phyloP scores from a whole-genome alignment of 192 early-diverging fungal genomes.

The Linnemannia zychae region DNA sequence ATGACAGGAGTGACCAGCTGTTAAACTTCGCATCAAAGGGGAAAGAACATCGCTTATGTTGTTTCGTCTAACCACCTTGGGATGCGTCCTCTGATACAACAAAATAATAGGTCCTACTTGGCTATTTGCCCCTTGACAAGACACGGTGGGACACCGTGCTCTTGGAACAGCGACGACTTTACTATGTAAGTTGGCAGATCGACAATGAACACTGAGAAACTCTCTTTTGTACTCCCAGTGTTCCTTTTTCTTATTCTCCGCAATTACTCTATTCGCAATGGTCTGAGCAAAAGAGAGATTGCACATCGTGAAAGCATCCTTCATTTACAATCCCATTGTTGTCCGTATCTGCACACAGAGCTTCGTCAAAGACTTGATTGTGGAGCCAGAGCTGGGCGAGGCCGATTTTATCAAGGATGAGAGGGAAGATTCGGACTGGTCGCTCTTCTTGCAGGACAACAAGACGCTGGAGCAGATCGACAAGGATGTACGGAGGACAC shows the following conservation, averaged over 20 bases:
- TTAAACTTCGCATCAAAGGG: neutral
- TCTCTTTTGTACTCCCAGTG: neutral
- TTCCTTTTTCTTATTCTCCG: neutral
- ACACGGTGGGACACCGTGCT: constrained; percentile 67
- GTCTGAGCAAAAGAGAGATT: neutral
- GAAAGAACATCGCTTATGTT: neutral
- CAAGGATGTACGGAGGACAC: constrained; percentile 80
- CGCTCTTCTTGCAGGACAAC: constrained; percentile 72
- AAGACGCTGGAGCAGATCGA: constrained; percentile 78
- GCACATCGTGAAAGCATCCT: neutral
- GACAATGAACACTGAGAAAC: neutral
- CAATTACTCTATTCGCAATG: neutral
- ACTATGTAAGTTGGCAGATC: constrained; percentile 65
- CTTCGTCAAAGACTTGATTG: constrained; percentile 75
- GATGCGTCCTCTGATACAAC: neutral
- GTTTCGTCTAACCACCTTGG: too few species aligned
- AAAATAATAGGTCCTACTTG: constrained; percentile 62
- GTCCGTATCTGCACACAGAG: constrained; percentile 30
- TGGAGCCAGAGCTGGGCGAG: constrained; percentile 65
- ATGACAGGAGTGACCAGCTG: neutral
- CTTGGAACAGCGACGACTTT: constrained; percentile 62
- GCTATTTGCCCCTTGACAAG: constrained; percentile 77
- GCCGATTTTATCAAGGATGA: constrained; percentile 42
- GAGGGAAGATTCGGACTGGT: constrained; percentile 71
- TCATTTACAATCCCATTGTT: neutral